Evolutionary conservation across 345 rosid species (phyloP).

Genomic region (Sonneratia alba): DNA sequence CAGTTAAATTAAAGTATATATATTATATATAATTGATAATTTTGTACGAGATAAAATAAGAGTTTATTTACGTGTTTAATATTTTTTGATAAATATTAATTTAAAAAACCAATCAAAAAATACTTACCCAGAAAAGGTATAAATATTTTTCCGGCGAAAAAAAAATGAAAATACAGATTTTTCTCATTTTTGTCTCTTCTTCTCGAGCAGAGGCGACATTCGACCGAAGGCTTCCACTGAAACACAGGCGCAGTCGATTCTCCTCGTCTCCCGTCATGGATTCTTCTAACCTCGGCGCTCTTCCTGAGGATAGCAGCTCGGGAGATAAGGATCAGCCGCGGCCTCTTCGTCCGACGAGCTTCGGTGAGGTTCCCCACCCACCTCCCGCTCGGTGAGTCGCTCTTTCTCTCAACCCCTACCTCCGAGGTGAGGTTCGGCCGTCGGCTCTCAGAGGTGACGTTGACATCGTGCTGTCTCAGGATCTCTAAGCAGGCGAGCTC

Average conservation of each 20-base stretch:
- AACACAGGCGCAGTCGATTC: background rate
- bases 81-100: too few species aligned
- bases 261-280: slow-evolving; percentile 26
- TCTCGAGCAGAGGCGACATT: background rate
- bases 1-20: too few species aligned
- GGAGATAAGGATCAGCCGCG: slow-evolving; percentile 16
- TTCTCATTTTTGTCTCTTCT: background rate
- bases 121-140: too few species aligned
- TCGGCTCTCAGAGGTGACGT: background rate
- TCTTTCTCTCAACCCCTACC: background rate
- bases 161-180: too few species aligned
- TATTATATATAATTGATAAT: too few species aligned
- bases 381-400: slow-evolving; percentile 51
- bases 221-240: background rate
- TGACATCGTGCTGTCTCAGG: slow-evolving; percentile 23
- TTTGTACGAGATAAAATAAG: too few species aligned
- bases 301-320: slow-evolving; percentile 34
- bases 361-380: slow-evolving; percentile 45
- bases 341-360: slow-evolving; percentile 35
- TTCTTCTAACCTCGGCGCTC: slow-evolving; percentile 34
- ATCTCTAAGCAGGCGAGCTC: slow-evolving; percentile 42
- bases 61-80: too few species aligned
- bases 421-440: background rate
- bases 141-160: too few species aligned
- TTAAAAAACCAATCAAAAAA: too few species aligned